Evolutionary conservation across 192 early-diverging fungal genomes (phyloP).

Genomic region (Backusella macrospora): DNA sequence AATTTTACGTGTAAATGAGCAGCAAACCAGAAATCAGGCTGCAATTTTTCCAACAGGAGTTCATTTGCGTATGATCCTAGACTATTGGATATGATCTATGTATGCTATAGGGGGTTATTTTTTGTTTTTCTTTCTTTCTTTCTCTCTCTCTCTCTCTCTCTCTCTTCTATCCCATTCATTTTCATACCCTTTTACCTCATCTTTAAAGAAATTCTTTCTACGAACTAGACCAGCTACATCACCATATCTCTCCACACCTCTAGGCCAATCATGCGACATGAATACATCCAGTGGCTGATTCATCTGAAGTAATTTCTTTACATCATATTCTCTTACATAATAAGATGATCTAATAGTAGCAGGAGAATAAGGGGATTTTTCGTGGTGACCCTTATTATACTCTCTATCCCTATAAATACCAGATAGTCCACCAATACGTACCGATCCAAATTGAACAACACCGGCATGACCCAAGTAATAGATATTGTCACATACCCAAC

Average conservation of each 20-base stretch:
- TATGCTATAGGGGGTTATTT: neutral
- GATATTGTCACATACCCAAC: conserved; percentile 93
- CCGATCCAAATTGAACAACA: conserved; percentile 83
- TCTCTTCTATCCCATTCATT: conserved; percentile 6
- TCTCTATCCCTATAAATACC: conserved; percentile 82
- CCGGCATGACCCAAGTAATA: conserved; percentile 89
- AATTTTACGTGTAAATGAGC: conserved; percentile 96
- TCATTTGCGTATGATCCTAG: conserved; percentile 80
- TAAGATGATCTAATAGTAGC: conserved; percentile 74
- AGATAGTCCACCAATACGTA: conserved; percentile 92
- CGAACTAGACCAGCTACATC: conserved; percentile 62
- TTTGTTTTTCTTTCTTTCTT: neutral
- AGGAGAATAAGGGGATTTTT: conserved; percentile 75
- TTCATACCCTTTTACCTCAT: conserved; percentile 59
- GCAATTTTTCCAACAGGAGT: conserved; percentile 69
- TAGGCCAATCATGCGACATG: conserved; percentile 97
- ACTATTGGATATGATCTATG: conserved; percentile 64
- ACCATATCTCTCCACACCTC: conserved; percentile 81
- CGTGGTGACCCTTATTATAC: conserved; percentile 73
- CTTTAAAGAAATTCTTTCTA: conserved; percentile 72
- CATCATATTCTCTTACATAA: conserved; percentile 86
- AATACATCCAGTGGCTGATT: conserved; percentile 83
- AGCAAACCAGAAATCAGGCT: conserved; percentile 91
- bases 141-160: conserved; percentile 3
- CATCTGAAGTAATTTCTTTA: conserved; percentile 76